Percentiles rank a stretch among this genome's conserved stretches.
Conservation (phyloP, 2,329 filamentous ascomycete species). For the Microdochium trichocladiopsis region DNA sequence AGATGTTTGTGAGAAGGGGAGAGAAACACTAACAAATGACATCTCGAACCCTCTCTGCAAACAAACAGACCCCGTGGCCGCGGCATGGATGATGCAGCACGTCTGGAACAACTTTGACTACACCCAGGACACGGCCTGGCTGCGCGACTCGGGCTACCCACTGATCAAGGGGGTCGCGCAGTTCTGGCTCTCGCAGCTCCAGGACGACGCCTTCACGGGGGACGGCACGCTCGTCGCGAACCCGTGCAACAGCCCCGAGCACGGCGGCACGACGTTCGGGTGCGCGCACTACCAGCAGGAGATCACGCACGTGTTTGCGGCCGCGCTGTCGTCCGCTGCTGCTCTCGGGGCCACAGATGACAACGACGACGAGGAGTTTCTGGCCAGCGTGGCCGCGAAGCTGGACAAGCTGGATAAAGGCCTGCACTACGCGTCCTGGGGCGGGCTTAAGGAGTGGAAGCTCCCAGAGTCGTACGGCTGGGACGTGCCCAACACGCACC, state of each 20-base stretch:
- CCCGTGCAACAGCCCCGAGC: slow-evolving; percentile 52
- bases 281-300: slow-evolving; percentile 48
- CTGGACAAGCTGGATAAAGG: slow-evolving; percentile 26
- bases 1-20: neutral
- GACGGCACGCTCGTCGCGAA: slow-evolving; percentile 48
- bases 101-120: slow-evolving; percentile 52
- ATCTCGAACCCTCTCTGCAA: neutral
- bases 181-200: slow-evolving; percentile 50
- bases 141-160: slow-evolving; percentile 39
- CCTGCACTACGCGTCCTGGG: slow-evolving; percentile 19
- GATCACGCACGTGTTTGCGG: slow-evolving; percentile 34
- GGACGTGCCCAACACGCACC: slow-evolving; percentile 18
- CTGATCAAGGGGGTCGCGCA: slow-evolving; percentile 43
- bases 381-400: slow-evolving; percentile 27
- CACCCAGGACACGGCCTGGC: slow-evolving; percentile 37
- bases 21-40: neutral
- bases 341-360: no score
- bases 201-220: slow-evolving; percentile 38
- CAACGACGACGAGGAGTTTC: slow-evolving; percentile 20
- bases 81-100: slow-evolving; percentile 55
- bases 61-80: slow-evolving; percentile 31
- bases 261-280: slow-evolving; percentile 44
- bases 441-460: slow-evolving; percentile 26
- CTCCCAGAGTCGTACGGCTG: slow-evolving; percentile 20
- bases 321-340: slow-evolving; percentile 19